Percentiles rank a stretch among this genome's conserved stretches.
These are phyloP conservation scores for Colletotrichum melonis DNA, from an alignment of 2,329 filamentous ascomycete genomes.

Conservation along the genomic window DNA sequence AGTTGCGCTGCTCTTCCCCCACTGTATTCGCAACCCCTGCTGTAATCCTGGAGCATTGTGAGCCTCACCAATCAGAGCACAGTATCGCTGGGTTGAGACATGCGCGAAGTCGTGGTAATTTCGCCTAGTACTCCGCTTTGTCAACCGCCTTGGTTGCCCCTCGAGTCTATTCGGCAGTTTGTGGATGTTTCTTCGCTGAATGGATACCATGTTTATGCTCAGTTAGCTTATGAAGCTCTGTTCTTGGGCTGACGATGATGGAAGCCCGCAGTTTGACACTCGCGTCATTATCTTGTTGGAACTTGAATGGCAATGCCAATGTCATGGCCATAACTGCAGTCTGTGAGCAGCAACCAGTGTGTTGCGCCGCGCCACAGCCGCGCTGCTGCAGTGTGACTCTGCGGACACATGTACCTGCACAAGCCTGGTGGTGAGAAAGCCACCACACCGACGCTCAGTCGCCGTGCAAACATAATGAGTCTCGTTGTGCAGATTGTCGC, in stretches of 20 bases:
- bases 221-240: neutral
- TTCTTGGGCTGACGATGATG: neutral
- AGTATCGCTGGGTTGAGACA: slow-evolving; percentile 15
- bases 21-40: slow-evolving; percentile 5
- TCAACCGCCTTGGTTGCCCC: neutral
- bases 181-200: slow-evolving; percentile 16
- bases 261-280: neutral
- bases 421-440: slow-evolving; percentile 1
- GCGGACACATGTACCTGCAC: slow-evolving; percentile 8
- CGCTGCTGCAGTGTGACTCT: slow-evolving; percentile 18
- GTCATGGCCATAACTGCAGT: neutral
- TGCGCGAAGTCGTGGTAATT: slow-evolving; percentile 19
- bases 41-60: slow-evolving; percentile 6
- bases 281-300: neutral
- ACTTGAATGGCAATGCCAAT: neutral
- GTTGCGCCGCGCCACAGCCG: neutral
- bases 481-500: neutral
- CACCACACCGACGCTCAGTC: neutral
- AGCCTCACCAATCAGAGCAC: slow-evolving; percentile 27
- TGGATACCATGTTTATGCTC: neutral
- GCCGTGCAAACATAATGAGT: neutral
- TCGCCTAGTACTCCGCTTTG: slow-evolving; percentile 29
- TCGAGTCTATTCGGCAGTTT: slow-evolving; percentile 19
- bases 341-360: neutral
- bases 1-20: neutral